Conservation (phyloP, 139 green algal species). For the Eudorina sp. region DNA sequence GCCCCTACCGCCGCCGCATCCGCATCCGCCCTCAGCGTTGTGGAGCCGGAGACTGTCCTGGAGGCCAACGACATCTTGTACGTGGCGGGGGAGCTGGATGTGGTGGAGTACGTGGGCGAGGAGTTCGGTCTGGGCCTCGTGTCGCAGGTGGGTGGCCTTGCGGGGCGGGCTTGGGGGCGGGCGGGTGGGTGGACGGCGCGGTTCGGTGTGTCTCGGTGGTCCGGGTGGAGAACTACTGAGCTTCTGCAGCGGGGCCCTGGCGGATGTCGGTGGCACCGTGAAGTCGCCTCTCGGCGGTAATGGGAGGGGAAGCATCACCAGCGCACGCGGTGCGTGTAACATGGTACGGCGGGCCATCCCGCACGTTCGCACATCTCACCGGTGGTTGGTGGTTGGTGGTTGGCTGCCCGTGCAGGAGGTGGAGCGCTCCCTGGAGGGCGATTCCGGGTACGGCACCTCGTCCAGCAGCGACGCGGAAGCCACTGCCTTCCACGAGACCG, state of each 20-base stretch:
- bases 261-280: no score
- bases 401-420: not conserved
- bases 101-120: slow-evolving; percentile 41
- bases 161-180: no score
- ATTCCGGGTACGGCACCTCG: not conserved
- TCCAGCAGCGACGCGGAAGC: not conserved
- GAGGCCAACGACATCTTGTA: slow-evolving; percentile 74
- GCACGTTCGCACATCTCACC: no score
- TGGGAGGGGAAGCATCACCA: no score
- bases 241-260: no score
- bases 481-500: not conserved
- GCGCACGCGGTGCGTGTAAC: not conserved
- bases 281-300: no score
- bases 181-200: no score
- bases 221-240: no score
- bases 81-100: slow-evolving; percentile 64
- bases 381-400: no score
- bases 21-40: not conserved
- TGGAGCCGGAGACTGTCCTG: not conserved
- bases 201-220: no score
- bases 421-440: not conserved
- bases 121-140: slow-evolving; percentile 37
- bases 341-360: no score
- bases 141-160: slow-evolving; percentile 30
- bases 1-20: no score